Evolutionary conservation across 2,329 filamentous ascomycete genomes (phyloP), one percentile per base, ranked within the genome.

Genomic region (Plenodomus biglobosus): DNA sequence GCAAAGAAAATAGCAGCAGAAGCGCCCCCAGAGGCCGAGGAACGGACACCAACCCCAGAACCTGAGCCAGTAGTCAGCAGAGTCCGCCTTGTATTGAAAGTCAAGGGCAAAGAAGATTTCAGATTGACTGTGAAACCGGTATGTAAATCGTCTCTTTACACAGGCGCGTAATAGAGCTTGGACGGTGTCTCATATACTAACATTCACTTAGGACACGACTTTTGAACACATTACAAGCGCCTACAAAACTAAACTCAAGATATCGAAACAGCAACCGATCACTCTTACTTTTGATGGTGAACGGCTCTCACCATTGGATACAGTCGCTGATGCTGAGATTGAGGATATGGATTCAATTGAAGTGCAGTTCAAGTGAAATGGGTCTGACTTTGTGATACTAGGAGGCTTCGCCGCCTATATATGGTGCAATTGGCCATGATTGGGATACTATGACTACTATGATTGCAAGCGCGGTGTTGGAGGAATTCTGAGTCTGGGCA

Each of bases 41-140:
- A 64, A 48, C 46, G 45, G 38, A 45, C 55, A 18, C 52, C 63
- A 4, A 49, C 60, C 15, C 59, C 53, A 3, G 50, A 58, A 50
- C 47, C 61, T n/a, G 38, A 44, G 39, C 44, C 57, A 8, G 38
- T 54, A 32, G 54, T 30, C 22, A 64, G 66, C 19, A 66, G 65
- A 38, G 62, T 81, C 44, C 75, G 75, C 20, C 61, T 85, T 21
- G 68, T 78, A 5, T 57, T 85, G 21, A 80, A 78, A 54, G 77
- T 76, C 6, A 81, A 77, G 45, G 78, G 74, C 2, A 68, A 75
- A 37, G 66, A 73, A 8, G 78, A 83, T 30, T 78, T 80, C 55
- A 78, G 73, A 58, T 69, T 85, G 30, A 76, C 65, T 36, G 76
- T 79, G 11, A 73, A 73, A 38, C 69, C 73, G 48, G 77, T 79